Evolutionary conservation across 2,329 filamentous ascomycete genomes (phyloP), one percentile per base, ranked within the genome.

Genomic region (Epichloe scottii): DNA sequence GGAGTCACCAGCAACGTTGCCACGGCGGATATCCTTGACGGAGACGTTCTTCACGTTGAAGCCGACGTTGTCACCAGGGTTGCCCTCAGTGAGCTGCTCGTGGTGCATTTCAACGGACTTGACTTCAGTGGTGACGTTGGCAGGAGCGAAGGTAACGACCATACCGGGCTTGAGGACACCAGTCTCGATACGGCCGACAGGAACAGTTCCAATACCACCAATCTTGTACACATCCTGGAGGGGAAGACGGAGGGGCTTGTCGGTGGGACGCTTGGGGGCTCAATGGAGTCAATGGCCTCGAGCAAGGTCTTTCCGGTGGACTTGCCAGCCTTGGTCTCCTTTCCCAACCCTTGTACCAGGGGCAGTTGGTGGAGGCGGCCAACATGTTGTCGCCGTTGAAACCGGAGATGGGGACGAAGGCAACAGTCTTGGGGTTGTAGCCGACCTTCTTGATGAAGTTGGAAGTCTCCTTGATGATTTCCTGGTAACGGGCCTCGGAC

Each of bases 11-110:
- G 87, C 87, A 67, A 98, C 93, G 85, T 98, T 97, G 71, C 93
- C 93, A 95, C 93, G 93, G 78, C 93, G 93, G 71, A 98, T 95
- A 75, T 98, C 93, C 90, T 98, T 98, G 79, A 98, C 93, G 76
- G 93, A 97, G 69, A 98, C 93, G 93, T 98, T 98, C 90, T 98
- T 98, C 79, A 98, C 91, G 88, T 98, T 98, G 90, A 98, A 98
- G 68, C 93, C 93, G 74, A 98, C 93, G 82, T 98, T 98, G 88
- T 98, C 93, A 85, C 93, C 93, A 70, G 93, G 93, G 62, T 87
- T 70, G 87, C 93, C 93, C 83, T 95, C 85, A 61, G 72, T 57
- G 65, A 98, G 90, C 86, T 96, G 90, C 82, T 96, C 89, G 89
- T 97, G 91, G 85, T 96, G 91, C 93, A 98, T 98, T 82, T 98